A percentile compares a stretch with the other conserved stretches of the same genome.
phyloP scores from a whole-genome alignment of 73 alveolate species.

The Paramecium sexaurelia region DNA sequence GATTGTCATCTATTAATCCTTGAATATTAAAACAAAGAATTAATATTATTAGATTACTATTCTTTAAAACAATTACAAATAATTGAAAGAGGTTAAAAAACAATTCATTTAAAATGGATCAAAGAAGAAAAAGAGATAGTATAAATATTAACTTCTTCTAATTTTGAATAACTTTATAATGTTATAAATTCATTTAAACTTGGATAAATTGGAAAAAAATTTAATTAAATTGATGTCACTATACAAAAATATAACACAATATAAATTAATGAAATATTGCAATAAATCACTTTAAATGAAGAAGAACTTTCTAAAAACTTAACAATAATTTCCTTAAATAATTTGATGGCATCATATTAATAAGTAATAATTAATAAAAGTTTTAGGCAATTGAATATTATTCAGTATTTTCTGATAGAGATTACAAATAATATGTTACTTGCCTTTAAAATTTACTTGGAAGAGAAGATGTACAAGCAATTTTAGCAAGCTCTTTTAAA shows the following conservation, averaged over 20 bases:
- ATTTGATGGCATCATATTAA: slow-evolving; percentile 17
- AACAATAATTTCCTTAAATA: not conserved
- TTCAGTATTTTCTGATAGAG: slow-evolving; percentile 8
- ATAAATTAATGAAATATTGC: not conserved
- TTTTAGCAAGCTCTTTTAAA: not conserved
- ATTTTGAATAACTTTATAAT: not conserved
- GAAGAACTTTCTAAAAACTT: not conserved
- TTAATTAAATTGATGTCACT: not conserved
- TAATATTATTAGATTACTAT: not conserved
- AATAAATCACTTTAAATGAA: not conserved
- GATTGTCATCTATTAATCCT: not conserved
- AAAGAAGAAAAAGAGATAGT: not conserved
- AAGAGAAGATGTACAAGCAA: slow-evolving; percentile 6
- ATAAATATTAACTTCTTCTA: not conserved
- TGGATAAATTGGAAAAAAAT: not conserved
- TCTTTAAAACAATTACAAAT: not conserved
- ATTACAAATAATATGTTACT: not conserved
- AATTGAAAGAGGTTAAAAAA: not conserved
- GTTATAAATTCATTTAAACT: not conserved
- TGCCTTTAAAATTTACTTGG: not conserved
- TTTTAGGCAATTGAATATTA: not conserved
- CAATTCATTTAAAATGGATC: not conserved
- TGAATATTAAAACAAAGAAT: not conserved
- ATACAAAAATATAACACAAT: not conserved
- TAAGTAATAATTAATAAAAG: not conserved